Percentiles rank a stretch among this genome's conserved stretches.
Evolutionary conservation across 2,329 filamentous ascomycete species (phyloP).

Genomic region (Colletotrichum euphorbiae): DNA sequence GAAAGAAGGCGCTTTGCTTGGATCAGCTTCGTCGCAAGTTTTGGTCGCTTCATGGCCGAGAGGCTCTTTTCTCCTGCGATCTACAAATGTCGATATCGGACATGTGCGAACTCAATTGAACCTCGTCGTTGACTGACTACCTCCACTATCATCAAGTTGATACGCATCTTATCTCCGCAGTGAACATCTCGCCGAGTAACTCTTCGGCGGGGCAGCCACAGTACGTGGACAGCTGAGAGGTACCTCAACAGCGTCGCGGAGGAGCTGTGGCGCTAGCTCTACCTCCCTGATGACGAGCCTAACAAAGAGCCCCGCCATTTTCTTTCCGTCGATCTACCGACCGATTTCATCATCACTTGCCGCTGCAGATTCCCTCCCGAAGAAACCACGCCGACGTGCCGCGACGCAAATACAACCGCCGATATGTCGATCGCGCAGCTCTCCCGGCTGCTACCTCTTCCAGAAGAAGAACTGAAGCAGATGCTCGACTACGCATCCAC

Average conservation of each 20-base stretch:
- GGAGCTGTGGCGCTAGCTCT: conserved; percentile 32
- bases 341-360: conserved; percentile 22
- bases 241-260: conserved; percentile 11
- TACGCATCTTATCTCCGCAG: too few relatives aligned
- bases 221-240: too few relatives aligned
- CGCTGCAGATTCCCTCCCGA: background rate
- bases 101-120: background rate
- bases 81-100: too few relatives aligned
- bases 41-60: too few relatives aligned
- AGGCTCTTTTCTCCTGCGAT: too few relatives aligned
- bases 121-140: too few relatives aligned
- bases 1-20: too few relatives aligned
- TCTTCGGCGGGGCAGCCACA: conserved; percentile 24
- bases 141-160: too few relatives aligned
- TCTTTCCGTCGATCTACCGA: background rate
- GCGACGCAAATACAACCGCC: background rate
- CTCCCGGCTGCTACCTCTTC: conserved; percentile 82
- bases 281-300: background rate
- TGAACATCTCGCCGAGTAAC: conserved; percentile 12
- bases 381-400: background rate
- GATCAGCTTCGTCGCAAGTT: too few relatives aligned
- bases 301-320: conserved; percentile 7
- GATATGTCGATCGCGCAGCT: conserved; percentile 74
- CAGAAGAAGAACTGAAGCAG: conserved; percentile 85
- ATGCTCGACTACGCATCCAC: conserved; percentile 84